Percentiles rank a stretch among this genome's conserved stretches.
Evolutionary conservation across 2,329 filamentous ascomycete species (phyloP).

Genomic region (Zasmidium angulare): DNA sequence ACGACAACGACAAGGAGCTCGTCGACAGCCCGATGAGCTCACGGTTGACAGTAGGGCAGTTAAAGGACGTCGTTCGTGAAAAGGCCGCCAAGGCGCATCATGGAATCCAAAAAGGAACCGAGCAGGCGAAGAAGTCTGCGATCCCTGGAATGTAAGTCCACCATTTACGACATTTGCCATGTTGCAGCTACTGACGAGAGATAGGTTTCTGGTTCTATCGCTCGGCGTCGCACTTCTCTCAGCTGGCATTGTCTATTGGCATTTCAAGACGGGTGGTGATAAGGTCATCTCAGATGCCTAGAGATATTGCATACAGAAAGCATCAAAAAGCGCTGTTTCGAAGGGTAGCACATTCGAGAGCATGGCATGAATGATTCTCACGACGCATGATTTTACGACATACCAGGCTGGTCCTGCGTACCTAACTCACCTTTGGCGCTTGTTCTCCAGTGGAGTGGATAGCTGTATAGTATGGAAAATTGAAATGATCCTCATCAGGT

Average conservation of each 20-base stretch:
- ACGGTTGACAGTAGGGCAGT: neutral
- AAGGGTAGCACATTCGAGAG: neutral
- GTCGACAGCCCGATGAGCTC: constrained; percentile 2
- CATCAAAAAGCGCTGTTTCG: neutral
- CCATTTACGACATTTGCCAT: neutral
- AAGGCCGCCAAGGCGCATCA: neutral
- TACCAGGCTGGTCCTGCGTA: constrained; percentile 2
- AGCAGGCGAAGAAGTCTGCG: neutral
- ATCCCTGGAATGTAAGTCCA: neutral
- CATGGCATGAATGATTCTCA: neutral
- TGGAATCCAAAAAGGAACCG: neutral
- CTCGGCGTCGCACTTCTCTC: constrained; percentile 1
- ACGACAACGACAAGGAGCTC: neutral
- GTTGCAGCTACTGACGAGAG: neutral
- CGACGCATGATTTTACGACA: constrained; percentile 5
- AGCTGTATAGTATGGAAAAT: neutral
- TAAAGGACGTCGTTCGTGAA: neutral
- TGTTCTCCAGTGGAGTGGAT: neutral
- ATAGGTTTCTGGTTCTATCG: constrained; percentile 1
- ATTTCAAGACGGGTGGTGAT: constrained; percentile 7
- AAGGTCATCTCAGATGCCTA: neutral
- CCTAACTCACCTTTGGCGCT: neutral
- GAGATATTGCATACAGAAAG: neutral
- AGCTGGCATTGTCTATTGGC: constrained; percentile 1
- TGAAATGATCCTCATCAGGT: too few relatives aligned